Evolutionary conservation across 2,329 filamentous ascomycete genomes (phyloP), one percentile per base, ranked within the genome.

Genomic region (Talaromyces amestolkiae): DNA sequence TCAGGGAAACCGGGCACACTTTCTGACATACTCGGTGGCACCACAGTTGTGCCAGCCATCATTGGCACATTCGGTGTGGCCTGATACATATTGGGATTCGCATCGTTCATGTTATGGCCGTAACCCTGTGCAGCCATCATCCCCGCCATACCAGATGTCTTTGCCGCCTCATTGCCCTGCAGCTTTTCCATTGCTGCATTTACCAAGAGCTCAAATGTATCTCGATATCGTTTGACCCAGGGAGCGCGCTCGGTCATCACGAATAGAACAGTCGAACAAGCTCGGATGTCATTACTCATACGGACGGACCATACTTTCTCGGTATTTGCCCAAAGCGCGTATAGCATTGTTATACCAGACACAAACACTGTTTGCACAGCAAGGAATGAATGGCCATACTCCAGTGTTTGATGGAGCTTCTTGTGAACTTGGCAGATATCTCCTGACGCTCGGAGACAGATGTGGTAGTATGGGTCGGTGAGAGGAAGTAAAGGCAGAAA

Each of bases 221-320:
- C 80, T 6, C 81, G 77, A 71, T 82, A 83, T 67, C 79, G 79
- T 63, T 79, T 80, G 3, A 83, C 81, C 79, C 80, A 82, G 0
- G 77, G 72, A 8, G 81, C 81, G 35, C 81, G 77, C 68, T 84
- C 82, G 5, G 80, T 77, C 80, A 83, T 83, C 45, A 83, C 80
- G 60, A 82, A 83, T 1, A 84, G 73, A 1, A 83, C 81, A 1
- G 81, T 76, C 0, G 80, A 82, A 71, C 81, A 83, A 3, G 81
- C 81, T 39, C 82, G 80, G 58, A 84, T 78, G 56, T 84, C 81
- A 68, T 84, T 81, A 68, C 80, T 80, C 64, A 83, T 77, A 6
- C 76, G 75, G n/a, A 83, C 77, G 10, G 80, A 82, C 81, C 81
- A 84, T 10, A 82, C 75, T 37, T 74, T 72, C 47, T 80, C 75